Evolutionary conservation across 768 basidiomycete species (phyloP), one percentile per base, ranked within the genome.

Genomic region (Paxillus involutus): DNA sequence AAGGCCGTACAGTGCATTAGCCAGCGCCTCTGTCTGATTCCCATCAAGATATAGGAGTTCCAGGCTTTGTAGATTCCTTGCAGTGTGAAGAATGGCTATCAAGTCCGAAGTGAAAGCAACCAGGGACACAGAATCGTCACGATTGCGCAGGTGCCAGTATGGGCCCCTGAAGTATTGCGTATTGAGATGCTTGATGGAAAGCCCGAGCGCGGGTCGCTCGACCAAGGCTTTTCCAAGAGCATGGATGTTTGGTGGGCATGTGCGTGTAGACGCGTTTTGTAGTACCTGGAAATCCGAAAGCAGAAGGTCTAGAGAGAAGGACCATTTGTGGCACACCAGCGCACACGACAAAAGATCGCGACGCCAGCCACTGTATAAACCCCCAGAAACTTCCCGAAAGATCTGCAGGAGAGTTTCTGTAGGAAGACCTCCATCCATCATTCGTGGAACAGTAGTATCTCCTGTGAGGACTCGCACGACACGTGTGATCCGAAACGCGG

Each of bases 331-430:
- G 43, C 33, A 32, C 42, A 24, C 47, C 36, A 24, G 53, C 56
- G 4, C 53, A 53, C 21, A 48, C 47, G 13, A 44, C n/a, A 1
- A 46, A 60, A 46, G 30, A 46, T 46, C 45, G 8, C 45, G 32
- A 19, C 45, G 32, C 32, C 45, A 35, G 3, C 45, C 17, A 16
- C n/a, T 47, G 33, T 47, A 47, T 16, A 11, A 17, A 19, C 30
- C 45, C 10, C n/a, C 9, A 21, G 45, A n/a, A 9, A 47, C 33
- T 11, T 47, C 17, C 3, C 10, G 30, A 26, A 47, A 35, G 17
- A 35, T 35, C 14, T 19, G 6, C n/a, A 47, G 32, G 10, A 47
- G 45, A 47, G 33, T 11, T 47, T 47, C 45, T 16, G 45, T 47
- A 24, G 45, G 32, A 33, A 47, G 45, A 35, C 33, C 33, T 8